phyloP scores from a whole-genome alignment of 1,284 basidiomycete species.

The Cystobasidium pallidum region DNA sequence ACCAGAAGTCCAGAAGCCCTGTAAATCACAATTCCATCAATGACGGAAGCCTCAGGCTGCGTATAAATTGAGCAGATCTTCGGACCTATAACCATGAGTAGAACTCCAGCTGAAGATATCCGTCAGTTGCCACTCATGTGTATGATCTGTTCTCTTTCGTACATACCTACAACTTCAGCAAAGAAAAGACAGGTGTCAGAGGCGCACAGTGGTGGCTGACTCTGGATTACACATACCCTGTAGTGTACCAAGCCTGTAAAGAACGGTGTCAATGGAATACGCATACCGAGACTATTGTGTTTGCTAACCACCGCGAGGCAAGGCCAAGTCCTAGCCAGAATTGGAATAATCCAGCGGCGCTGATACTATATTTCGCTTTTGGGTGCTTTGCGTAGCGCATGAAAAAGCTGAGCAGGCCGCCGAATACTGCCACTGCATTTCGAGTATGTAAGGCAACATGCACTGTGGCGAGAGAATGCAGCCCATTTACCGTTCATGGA shows the following conservation, averaged over 20 bases:
- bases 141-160: background rate
- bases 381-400: conserved; percentile 18
- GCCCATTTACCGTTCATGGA: conserved; percentile 9
- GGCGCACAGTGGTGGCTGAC: background rate
- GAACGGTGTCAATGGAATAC: background rate
- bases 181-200: background rate
- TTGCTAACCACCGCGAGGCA: conserved; percentile 13
- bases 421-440: conserved; percentile 15
- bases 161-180: conserved; percentile 15
- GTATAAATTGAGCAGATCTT: background rate
- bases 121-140: background rate
- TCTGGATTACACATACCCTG: conserved; percentile 11
- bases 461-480: too few species aligned
- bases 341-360: conserved; percentile 9
- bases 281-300: too few species aligned
- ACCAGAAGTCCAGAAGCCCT: conserved; percentile 21
- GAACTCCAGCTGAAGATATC: background rate
- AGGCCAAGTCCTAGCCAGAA: conserved; percentile 24
- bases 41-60: background rate
- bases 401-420: conserved; percentile 17
- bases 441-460: too few species aligned
- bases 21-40: background rate
- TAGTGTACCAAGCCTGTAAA: conserved; percentile 33
- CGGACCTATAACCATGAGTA: conserved; percentile 1
- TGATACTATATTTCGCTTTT: conserved; percentile 18